Evolutionary conservation across 768 basidiomycete genomes (phyloP).

Genomic region (Gyrodon lividus): DNA sequence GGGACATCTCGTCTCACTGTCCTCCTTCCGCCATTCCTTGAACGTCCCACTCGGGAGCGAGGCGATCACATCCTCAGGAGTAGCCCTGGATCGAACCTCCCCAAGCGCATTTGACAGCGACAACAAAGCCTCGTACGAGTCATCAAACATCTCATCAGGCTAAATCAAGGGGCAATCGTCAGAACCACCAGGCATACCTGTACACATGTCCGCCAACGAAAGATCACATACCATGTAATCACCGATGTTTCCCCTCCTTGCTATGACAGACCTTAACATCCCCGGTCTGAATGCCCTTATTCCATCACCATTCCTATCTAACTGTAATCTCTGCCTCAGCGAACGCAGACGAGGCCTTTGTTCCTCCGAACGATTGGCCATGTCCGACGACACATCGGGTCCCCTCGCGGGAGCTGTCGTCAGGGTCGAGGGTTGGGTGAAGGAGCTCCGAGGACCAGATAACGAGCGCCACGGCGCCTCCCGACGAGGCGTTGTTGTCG

Average conservation of each 20-base stretch:
- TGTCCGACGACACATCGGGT: conserved; percentile 1
- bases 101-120: conserved; percentile 59
- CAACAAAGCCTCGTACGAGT: conserved; percentile 70
- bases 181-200: conserved; percentile 10
- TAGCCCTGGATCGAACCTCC: conserved; percentile 65
- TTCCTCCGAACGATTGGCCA: conserved; percentile 16
- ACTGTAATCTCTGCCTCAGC: conserved; percentile 28
- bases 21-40: conserved; percentile 64
- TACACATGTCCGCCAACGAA: background rate
- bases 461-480: conserved; percentile 25
- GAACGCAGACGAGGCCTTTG: conserved; percentile 24
- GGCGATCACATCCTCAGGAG: conserved; percentile 59
- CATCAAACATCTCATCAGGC: conserved; percentile 77
- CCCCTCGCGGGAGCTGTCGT: background rate
- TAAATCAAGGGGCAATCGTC: conserved; percentile 21
- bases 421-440: background rate
- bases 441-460: conserved; percentile 14
- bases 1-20: conserved; percentile 74
- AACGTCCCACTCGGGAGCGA: conserved; percentile 59
- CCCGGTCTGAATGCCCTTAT: conserved; percentile 22
- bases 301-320: conserved; percentile 23
- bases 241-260: conserved; percentile 32
- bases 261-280: conserved; percentile 21
- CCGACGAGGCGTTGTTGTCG: conserved; percentile 2
- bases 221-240: conserved; percentile 51